phyloP scores from a whole-genome alignment of 106 monocot genomes.

The Alisma plantagoaquatica region DNA sequence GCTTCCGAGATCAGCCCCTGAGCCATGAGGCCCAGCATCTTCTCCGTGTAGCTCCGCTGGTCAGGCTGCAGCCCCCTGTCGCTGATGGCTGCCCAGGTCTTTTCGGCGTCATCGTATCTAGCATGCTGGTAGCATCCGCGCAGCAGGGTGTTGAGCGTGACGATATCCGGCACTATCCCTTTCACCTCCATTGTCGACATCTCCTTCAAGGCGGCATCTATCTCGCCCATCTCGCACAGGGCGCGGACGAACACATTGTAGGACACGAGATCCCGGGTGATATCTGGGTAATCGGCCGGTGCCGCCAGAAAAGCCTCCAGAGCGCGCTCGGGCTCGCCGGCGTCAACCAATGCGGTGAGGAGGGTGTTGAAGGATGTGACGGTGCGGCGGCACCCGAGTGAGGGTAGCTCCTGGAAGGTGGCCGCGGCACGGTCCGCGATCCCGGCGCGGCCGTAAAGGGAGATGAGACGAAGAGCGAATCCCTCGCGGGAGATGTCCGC shows the following conservation, averaged over 20 bases:
- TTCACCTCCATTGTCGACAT: conserved; percentile 30
- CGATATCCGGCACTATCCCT: conserved; percentile 15
- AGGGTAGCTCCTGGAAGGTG: conserved; percentile 25
- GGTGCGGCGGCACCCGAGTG: conserved; percentile 17
- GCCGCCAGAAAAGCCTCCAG: conserved; percentile 13
- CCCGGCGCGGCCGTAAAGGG: conserved; percentile 40
- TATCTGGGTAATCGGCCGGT: conserved; percentile 11
- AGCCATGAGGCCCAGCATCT: conserved; percentile 28
- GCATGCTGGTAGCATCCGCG: conserved; percentile 28
- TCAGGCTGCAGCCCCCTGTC: conserved; percentile 31
- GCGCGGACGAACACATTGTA: conserved; percentile 50
- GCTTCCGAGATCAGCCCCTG: conserved; percentile 30
- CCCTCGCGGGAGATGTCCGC: conserved; percentile 20
- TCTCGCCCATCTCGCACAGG: conserved; percentile 25
- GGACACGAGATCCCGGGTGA: conserved; percentile 28
- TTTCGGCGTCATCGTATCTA: conserved; percentile 25
- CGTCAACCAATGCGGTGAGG: conserved; percentile 20
- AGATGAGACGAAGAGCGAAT: conserved; percentile 50
- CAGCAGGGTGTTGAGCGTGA: conserved; percentile 47
- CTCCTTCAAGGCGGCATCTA: conserved; percentile 29
- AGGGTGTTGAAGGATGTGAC: conserved; percentile 61
- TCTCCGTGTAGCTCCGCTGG: conserved; percentile 44
- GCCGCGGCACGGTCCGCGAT: conserved; percentile 28
- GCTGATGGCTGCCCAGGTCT: conserved; percentile 43
- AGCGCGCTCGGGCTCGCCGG: conserved; percentile 15